Evolutionary conservation across 768 basidiomycete species (phyloP), one percentile per base, ranked within the genome.

Genomic region (Tephrocybe sp.): DNA sequence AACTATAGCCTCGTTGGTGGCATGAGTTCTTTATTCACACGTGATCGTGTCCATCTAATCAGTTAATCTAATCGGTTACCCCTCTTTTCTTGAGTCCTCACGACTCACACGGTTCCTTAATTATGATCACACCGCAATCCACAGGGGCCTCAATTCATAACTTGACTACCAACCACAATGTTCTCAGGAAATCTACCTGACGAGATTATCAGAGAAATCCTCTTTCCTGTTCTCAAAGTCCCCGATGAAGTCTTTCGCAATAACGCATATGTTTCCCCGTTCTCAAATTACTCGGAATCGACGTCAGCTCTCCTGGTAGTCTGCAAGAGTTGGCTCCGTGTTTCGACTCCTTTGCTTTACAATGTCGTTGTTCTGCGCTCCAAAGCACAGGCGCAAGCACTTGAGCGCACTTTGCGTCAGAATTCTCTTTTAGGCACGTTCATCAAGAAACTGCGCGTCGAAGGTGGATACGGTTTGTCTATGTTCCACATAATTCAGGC

Each of bases 361-460:
- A 44, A 59, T 13, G 57, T 62, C 5, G 61, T 67, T 6, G 45
- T 65, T 10, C 12, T 64, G 4, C 58, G 62, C n/a, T 61, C 55
- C 0, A 60, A 48, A 38, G 59, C 59, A 7, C 65, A 64, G 43
- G 58, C 58, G 0, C 31, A 51, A 4, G 57, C 63, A 6, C 39
- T 65, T n/a, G 53, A 55, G 12, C 41, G 40, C 0, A 52, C 58
- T 0, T 48, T 66, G 1, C 47, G 54, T 17, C 34, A 19, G 4
- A 61, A 62, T 36, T 17, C 32, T 10, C 38, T 48, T 5, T 54
- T 65, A 2, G 65, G 60, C 16, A 9, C 19, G 4, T 60, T 62
- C 39, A 62, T 64, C 38, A 55, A 58, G 43, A 64, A 63, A 38
- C 49, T 65, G 9, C 57, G 62, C n/a, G 49, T 64, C 30, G 61